Evolutionary conservation across 2,329 filamentous ascomycete species (phyloP).

Genomic region (Ascochyta viciae-villosae): DNA sequence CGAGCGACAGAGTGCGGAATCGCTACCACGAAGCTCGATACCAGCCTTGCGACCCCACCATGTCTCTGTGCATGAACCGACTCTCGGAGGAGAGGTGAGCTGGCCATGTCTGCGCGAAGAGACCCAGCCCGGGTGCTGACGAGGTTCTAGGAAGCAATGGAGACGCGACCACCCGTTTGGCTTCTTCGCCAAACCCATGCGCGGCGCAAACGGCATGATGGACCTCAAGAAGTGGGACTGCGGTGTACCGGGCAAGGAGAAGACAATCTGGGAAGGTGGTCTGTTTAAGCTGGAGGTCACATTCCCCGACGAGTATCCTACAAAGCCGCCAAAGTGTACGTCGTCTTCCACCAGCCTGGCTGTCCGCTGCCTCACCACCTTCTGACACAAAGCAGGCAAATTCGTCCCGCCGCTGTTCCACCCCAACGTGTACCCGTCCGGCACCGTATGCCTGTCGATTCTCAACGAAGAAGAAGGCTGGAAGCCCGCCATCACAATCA

Average conservation of each 20-base stretch:
- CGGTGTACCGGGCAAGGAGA: conserved; percentile 92
- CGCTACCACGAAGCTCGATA: not conserved
- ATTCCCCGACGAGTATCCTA: conserved; percentile 98
- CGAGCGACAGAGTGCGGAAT: not conserved
- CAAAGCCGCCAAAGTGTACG: conserved; percentile 98
- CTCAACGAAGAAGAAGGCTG: conserved; percentile 98
- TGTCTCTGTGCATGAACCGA: conserved; percentile 89
- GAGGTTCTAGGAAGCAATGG: conserved; percentile 82
- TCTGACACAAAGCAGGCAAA: conserved; percentile 72
- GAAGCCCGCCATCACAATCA: conserved; percentile 98
- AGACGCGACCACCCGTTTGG: conserved; percentile 95
- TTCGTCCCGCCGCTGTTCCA: conserved; percentile 96
- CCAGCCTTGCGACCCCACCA: conserved; percentile 47
- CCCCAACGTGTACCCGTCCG: conserved; percentile 97
- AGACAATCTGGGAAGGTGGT: conserved; percentile 98
- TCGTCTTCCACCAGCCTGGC: conserved; percentile 19
- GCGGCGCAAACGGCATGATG: conserved; percentile 78
- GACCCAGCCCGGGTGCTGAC: conserved; percentile 22
- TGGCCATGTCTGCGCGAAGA: not conserved
- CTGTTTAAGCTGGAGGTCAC: conserved; percentile 92
- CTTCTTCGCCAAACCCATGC: conserved; percentile 89
- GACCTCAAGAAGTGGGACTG: conserved; percentile 98
- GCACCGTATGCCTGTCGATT: conserved; percentile 95
- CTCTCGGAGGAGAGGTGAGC: conserved; percentile 49
- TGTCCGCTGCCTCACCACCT: not conserved